A percentile compares a stretch with the other conserved stretches of the same genome.
Evolutionary conservation across 2,329 filamentous ascomycete species (phyloP).

Genomic region (Ceratocystiopsis minuta): DNA sequence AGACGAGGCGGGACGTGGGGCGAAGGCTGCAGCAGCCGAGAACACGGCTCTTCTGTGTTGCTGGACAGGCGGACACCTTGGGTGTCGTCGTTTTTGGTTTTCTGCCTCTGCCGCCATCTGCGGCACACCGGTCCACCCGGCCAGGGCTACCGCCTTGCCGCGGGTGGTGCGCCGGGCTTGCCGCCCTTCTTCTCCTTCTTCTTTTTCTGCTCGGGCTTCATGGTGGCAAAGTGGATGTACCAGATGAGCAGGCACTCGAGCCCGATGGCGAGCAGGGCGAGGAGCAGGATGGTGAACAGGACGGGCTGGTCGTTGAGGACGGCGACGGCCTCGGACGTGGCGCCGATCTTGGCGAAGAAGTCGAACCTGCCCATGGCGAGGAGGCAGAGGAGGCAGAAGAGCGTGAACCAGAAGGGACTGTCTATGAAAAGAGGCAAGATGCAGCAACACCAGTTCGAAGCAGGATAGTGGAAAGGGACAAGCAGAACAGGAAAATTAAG

Average conservation of each 20-base stretch:
- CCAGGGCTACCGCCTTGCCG: too few relatives aligned
- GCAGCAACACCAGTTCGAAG: too few relatives aligned
- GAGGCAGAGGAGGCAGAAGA: slow-evolving; percentile 4
- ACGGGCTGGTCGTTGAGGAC: slow-evolving; percentile 43
- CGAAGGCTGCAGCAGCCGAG: too few relatives aligned
- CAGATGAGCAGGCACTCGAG: slow-evolving; percentile 30
- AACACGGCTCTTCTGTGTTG: too few relatives aligned
- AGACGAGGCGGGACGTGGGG: too few relatives aligned
- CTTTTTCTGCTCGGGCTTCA: slow-evolving; percentile 43
- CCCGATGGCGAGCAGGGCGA: slow-evolving; percentile 32
- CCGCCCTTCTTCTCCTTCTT: slow-evolving; percentile 25
- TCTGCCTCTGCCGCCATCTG: too few relatives aligned
- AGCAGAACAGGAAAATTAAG: neutral
- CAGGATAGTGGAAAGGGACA: neutral
- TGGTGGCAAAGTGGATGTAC: slow-evolving; percentile 41
- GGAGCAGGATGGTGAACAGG: slow-evolving; percentile 37
- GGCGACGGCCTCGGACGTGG: slow-evolving; percentile 38
- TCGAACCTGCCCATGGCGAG: slow-evolving; percentile 30
- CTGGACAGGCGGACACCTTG: too few relatives aligned
- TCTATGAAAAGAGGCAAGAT: neutral
- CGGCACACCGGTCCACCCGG: too few relatives aligned
- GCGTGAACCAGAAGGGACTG: neutral
- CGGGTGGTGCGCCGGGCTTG: neutral
- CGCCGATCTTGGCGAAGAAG: slow-evolving; percentile 38
- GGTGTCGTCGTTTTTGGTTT: too few relatives aligned